phyloP scores from a whole-genome alignment of 2,329 filamentous ascomycete genomes.

The Trichoderma oligosporum region DNA sequence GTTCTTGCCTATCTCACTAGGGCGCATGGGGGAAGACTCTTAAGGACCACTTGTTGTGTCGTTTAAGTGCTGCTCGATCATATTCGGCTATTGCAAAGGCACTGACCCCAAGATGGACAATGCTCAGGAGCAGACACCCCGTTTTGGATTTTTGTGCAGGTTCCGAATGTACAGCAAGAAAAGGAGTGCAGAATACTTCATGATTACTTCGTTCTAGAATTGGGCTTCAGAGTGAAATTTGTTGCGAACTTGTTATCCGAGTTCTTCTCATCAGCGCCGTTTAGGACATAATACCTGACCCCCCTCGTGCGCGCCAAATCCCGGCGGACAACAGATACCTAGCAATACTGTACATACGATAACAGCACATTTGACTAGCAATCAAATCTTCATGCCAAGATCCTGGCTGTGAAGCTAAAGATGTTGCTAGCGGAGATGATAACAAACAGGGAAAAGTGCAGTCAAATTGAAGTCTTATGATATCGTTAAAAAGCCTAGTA shows the following conservation, averaged over 20 bases:
- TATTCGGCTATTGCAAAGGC: not conserved
- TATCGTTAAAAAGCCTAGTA: not conserved
- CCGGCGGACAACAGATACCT: too few relatives aligned
- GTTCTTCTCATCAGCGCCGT: too few relatives aligned
- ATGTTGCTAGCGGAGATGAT: conserved; percentile 8
- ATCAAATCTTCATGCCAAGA: conserved; percentile 5
- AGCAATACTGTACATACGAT: too few relatives aligned
- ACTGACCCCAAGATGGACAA: not conserved
- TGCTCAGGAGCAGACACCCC: not conserved
- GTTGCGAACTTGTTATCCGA: too few relatives aligned
- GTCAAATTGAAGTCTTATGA: not conserved
- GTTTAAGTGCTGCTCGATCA: too few relatives aligned
- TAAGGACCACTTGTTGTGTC: too few relatives aligned
- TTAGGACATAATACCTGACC: too few relatives aligned
- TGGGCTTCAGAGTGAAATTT: not conserved
- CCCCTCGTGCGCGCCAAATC: too few relatives aligned
- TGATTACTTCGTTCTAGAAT: not conserved
- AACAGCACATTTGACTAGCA: conserved; percentile 6
- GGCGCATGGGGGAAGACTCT: not conserved
- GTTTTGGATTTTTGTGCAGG: not conserved
- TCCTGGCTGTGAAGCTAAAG: not conserved
- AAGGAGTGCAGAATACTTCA: not conserved
- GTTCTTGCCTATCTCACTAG: conserved; percentile 30
- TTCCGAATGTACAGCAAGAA: not conserved
- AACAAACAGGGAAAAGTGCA: conserved; percentile 8